A percentile compares a stretch with the other conserved stretches of the same genome.
Evolutionary conservation across 345 rosid species (phyloP).

Genomic region (Crucihimalaya himalaica): DNA sequence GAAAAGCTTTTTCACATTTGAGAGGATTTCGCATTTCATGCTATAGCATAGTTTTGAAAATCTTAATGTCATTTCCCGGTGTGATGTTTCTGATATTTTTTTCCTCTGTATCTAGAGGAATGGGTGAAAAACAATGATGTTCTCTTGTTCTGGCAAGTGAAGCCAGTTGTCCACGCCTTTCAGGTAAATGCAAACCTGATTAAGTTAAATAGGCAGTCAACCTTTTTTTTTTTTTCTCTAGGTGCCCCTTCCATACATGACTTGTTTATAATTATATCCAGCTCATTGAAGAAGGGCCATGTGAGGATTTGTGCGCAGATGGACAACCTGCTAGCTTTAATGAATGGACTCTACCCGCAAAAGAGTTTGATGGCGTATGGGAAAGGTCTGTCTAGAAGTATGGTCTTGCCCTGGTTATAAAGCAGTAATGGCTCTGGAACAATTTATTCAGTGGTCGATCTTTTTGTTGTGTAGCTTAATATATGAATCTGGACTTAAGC

Average conservation of each 20-base stretch:
- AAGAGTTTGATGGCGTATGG: conserved; percentile 99
- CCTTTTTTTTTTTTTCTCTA: background rate
- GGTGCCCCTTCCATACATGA: background rate
- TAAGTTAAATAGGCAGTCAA: background rate
- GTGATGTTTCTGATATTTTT: conserved; percentile 20
- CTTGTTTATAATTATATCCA: conserved; percentile 33
- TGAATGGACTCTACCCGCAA: conserved; percentile 97
- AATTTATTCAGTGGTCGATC: conserved; percentile 7
- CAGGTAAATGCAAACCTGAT: conserved; percentile 57
- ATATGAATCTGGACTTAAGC: conserved; percentile 93
- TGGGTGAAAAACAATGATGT: conserved; percentile 73
- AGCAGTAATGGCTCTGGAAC: conserved; percentile 3
- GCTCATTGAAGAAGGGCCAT: conserved; percentile 97
- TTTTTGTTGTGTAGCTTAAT: conserved; percentile 69
- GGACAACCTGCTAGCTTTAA: conserved; percentile 87
- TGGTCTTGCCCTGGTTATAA: background rate
- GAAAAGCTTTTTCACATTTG: background rate
- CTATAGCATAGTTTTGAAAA: background rate
- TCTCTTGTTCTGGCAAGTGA: conserved; percentile 98
- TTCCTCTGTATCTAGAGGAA: conserved; percentile 57
- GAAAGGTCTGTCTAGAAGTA: conserved; percentile 64
- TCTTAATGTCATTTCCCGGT: background rate
- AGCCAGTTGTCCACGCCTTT: conserved; percentile 85
- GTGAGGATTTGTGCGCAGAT: conserved; percentile 78
- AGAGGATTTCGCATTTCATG: background rate